Evolutionary conservation across 331 rosid species (phyloP).

Genomic region (Dryas integrifolia): DNA sequence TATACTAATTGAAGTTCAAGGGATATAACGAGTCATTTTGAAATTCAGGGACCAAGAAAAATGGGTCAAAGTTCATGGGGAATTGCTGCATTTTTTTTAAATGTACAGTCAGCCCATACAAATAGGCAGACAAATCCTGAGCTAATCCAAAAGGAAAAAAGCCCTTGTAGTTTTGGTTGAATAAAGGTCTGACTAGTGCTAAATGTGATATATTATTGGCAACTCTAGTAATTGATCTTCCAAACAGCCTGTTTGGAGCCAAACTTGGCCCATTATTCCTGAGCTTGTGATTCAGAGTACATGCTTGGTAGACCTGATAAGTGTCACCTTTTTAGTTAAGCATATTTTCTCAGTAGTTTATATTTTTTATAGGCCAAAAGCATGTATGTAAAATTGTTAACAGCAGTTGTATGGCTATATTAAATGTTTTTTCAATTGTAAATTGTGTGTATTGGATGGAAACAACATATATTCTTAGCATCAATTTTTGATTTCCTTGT

Average conservation of each 20-base stretch:
- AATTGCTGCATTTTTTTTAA: too few species aligned
- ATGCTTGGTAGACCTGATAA: neutral
- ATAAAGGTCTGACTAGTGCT: neutral
- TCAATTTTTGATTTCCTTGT: constrained; percentile 16
- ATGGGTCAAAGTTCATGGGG: too few species aligned
- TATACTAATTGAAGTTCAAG: too few species aligned
- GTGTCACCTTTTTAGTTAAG: neutral
- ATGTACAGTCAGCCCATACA: too few species aligned
- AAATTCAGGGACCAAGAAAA: too few species aligned
- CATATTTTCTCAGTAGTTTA: neutral
- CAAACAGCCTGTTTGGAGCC: neutral
- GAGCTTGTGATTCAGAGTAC: neutral
- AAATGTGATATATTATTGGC: neutral
- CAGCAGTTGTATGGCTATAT: neutral
- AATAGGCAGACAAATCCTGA: neutral
- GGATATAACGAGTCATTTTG: too few species aligned
- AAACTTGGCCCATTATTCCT: neutral
- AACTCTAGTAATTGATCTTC: neutral
- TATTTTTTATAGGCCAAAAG: constrained; percentile 7
- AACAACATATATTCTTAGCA: constrained; percentile 5
- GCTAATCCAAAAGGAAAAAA: neutral
- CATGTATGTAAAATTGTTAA: neutral
- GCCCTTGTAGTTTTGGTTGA: neutral
- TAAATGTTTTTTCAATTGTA: neutral
- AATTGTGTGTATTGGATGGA: constrained; percentile 1